Base-by-base conservation (phyloP, 371 early-diverging fungal species). In the Circinella umbellata region DNA sequence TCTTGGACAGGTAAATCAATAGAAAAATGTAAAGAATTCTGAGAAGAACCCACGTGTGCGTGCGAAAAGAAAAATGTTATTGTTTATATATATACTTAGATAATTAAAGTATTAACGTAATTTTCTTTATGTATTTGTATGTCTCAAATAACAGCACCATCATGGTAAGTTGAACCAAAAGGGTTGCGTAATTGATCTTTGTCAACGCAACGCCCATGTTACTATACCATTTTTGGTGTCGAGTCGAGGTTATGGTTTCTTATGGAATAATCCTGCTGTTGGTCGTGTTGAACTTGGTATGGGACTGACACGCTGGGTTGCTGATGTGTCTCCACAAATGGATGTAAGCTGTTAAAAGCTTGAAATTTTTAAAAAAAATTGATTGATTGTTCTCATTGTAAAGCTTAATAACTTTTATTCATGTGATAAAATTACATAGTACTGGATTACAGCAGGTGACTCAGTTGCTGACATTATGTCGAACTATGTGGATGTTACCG, bases 401-500 rank as follows among this genome's bases (percentile, higher is more conserved):
- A 27, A 27, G 0, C 2, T 27, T 27, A 27, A 0, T 27, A 27
- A 27, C 2, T 27, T 27, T 10, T 46, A 61, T 5, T 46, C 49
- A 49, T 11, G 18, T 39, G 4, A 17, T 6, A 5, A 9, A 48
- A 14, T 15, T 37, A 27, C 15, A 47, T 39, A 69, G 66, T 70
- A 70, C 65, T 70, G 70, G 70, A 65, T 70, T 20, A 70, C 70
- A 4, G 51, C 70, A 5, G 70, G 70, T 38, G 66, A 64, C 37
- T 61, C 65, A 1, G 61, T 61, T 14, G 55, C 65, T 9, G 70
- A 70, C 35, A 70, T 70, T 48, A 70, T 70, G 70, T 57, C 65
- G 38, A 70, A 70, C 47, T 70, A 70, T 48, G 70, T 65, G 60
- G 70, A 70, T 36, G 70, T 64, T n/a, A 70, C 70, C 14, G 70